Evolutionary conservation across 2,329 filamentous ascomycete species (phyloP).

Genomic region (Alternaria conjuncta): DNA sequence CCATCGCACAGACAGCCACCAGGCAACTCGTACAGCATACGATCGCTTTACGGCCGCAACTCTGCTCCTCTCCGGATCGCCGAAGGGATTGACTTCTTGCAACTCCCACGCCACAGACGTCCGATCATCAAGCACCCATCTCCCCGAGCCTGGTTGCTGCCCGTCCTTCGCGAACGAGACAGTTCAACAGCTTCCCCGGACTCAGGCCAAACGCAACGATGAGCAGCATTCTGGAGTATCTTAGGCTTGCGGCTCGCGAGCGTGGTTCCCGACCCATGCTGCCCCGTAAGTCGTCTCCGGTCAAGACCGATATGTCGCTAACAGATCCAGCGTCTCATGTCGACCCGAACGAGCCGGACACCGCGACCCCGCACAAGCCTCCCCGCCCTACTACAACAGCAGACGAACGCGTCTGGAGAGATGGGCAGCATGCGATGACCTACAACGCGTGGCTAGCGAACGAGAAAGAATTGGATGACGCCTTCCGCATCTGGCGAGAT

Average conservation of each 20-base stretch:
- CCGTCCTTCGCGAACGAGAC: not conserved
- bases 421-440: not conserved
- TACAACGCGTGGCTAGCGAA: not conserved
- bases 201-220: not conserved
- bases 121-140: not conserved
- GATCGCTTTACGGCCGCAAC: not conserved
- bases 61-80: not conserved
- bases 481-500: not conserved
- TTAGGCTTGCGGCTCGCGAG: not conserved
- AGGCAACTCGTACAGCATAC: not conserved
- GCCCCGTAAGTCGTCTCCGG: not conserved
- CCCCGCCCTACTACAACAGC: not conserved
- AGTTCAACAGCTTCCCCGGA: not conserved
- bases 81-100: not conserved
- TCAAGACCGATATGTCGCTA: not conserved
- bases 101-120: not conserved
- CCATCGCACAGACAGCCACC: not conserved
- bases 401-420: not conserved
- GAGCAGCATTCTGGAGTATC: not conserved
- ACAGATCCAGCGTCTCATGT: not conserved
- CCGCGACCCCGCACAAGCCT: not conserved
- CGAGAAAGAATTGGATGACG: not conserved
- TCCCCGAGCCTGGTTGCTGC: not conserved
- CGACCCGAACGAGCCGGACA: not conserved
- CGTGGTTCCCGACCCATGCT: not conserved